phyloP scores from a whole-genome alignment of 75 land plant species.

The Pinus taeda region DNA sequence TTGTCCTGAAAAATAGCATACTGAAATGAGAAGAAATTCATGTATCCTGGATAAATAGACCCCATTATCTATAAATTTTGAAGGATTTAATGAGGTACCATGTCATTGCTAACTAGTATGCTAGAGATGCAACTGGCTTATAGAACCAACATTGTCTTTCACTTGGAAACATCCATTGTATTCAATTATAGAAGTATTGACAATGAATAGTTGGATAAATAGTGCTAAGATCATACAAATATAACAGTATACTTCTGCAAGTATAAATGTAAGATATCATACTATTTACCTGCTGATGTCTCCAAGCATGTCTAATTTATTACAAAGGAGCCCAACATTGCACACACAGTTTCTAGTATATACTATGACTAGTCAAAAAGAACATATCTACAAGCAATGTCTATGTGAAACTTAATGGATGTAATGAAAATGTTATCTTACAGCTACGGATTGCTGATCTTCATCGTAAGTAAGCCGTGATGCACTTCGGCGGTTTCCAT shows the following conservation, averaged over 20 bases:
- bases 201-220: not conserved
- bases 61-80: not conserved
- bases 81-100: not conserved
- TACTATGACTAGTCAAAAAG: not conserved
- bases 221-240: not conserved
- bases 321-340: not conserved
- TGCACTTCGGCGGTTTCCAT: conserved; percentile 58
- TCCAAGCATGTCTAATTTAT: not conserved
- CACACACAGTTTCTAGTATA: not conserved
- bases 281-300: not conserved
- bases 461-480: conserved; percentile 73
- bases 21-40: not conserved
- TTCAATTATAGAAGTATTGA: not conserved
- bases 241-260: not conserved
- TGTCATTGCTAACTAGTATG: not conserved
- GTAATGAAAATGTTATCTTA: conserved; percentile 28
- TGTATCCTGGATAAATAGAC: not conserved
- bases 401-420: not conserved
- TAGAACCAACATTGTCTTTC: not conserved
- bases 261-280: conserved; percentile 1
- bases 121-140: not conserved
- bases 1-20: conserved; percentile 57
- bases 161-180: not conserved
- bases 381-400: not conserved
- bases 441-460: conserved; percentile 83